Evolutionary conservation across 306 rosid species (phyloP), one percentile per base, ranked within the genome.

Genomic region (Prunus mongolica): DNA sequence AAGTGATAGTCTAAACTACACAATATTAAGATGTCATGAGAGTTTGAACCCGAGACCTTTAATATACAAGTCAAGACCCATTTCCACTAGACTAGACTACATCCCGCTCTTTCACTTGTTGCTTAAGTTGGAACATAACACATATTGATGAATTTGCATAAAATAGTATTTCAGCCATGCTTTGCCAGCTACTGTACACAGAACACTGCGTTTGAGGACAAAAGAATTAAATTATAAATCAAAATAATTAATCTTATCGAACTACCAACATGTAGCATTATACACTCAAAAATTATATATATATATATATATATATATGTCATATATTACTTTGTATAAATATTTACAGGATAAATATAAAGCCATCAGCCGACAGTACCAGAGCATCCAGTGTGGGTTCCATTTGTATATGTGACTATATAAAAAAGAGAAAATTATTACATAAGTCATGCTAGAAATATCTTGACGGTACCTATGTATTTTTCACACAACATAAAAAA

Each of bases 351-450:
- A 69, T 11, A 27, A 73, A 41, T 24, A 58, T 15, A 73, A 73
- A 46, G 58, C 11, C 51, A 12, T 18, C 51, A 12, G 30, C 69
- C 77, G 77, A 60, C 77, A 73, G 77, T 44, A 57, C 45, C 44
- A 58, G 25, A 8, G 64, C 24, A 60, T 45, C 77, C 7, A 60
- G 19, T 45, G 77, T 73, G 77, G 69, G 77, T 46, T 45, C 77
- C 77, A 61, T 54, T 71, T 65, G 51, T 61, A 60, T 61, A 18
- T 62, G 61, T 27, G 77, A 73, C 77, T 46, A 16, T 51, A 11
- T 24, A 44, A 16, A 20, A 20, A 7, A 24, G 16, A 18, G 1
- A 1, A 61, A 72, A 72, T 57, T 72, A 72, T 72, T 14, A 73
- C 76, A 8, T 6, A n/a, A 72, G 67, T 60, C 57, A 6, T 46